These are phyloP conservation scores for Sarcodon aspratus DNA, from an alignment of 768 basidiomycete genomes.

Conservation along the genomic window DNA sequence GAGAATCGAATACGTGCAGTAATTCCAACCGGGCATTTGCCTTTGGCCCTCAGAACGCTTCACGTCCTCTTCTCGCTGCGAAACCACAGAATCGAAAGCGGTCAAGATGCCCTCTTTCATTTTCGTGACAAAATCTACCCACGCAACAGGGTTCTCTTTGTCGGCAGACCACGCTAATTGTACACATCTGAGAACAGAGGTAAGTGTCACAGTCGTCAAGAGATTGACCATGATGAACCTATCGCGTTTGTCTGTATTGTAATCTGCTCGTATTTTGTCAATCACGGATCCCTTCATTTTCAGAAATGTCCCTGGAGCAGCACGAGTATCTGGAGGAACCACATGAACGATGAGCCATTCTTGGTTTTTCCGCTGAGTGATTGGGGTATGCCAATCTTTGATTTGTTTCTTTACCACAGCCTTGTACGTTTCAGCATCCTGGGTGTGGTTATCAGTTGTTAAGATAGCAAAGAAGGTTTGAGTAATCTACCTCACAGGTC, in stretches of 20 bases:
- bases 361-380: constrained; percentile 65
- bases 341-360: constrained; percentile 93
- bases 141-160: constrained; percentile 63
- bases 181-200: constrained; percentile 45
- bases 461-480: constrained; percentile 2
- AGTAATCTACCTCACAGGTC: constrained; percentile 66
- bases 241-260: constrained; percentile 82
- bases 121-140: constrained; percentile 83
- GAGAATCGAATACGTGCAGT: constrained; percentile 91
- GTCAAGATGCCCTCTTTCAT: constrained; percentile 83
- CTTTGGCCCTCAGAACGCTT: constrained; percentile 81
- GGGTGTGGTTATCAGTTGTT: constrained; percentile 5
- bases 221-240: constrained; percentile 32
- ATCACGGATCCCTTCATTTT: constrained; percentile 77
- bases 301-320: constrained; percentile 56
- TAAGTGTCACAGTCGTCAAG: constrained; percentile 4
- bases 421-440: constrained; percentile 72
- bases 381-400: constrained; percentile 76
- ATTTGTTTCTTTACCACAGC: constrained; percentile 72
- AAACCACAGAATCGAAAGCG: constrained; percentile 73
- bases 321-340: constrained; percentile 57
- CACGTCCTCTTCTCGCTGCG: constrained; percentile 82
- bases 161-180: constrained; percentile 71
- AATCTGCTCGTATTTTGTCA: constrained; percentile 87
- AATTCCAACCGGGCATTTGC: constrained; percentile 96